Conservation (phyloP, 306 rosid species). For the Ceratonia siliqua region DNA sequence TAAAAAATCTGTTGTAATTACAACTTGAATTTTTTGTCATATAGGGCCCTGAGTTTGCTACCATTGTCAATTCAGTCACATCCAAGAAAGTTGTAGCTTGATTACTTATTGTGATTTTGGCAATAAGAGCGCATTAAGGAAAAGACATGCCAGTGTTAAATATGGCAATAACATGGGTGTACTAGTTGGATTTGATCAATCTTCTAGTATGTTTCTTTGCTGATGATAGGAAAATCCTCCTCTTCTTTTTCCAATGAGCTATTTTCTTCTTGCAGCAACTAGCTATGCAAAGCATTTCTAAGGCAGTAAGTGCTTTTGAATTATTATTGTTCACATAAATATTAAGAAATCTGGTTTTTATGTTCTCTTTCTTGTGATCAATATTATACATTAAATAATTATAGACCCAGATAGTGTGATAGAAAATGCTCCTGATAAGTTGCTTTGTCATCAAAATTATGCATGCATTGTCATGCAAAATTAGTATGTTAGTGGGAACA, state of each 20-base stretch:
- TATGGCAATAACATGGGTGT: constrained; percentile 32
- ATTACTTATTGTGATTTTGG: constrained; percentile 36
- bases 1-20: constrained; percentile 5
- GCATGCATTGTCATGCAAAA: background rate
- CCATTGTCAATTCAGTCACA: constrained; percentile 80
- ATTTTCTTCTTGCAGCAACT: constrained; percentile 29
- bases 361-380: background rate
- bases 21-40: constrained; percentile 30
- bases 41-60: constrained; percentile 96
- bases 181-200: constrained; percentile 29
- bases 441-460: background rate
- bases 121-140: constrained; percentile 39
- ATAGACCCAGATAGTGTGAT: background rate
- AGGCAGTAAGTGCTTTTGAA: constrained; percentile 40
- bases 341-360: background rate
- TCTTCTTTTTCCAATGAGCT: constrained; percentile 47
- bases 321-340: constrained; percentile 6
- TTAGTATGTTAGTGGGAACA: too few species aligned
- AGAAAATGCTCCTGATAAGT: background rate
- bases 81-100: constrained; percentile 94
- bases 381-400: background rate
- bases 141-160: background rate
- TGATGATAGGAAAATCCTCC: constrained; percentile 25
- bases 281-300: constrained; percentile 33
- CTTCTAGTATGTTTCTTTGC: constrained; percentile 27